Evolutionary conservation across 345 rosid genomes (phyloP), one percentile per base, ranked within the genome.

Genomic region (Abelmoschus esculentus): DNA sequence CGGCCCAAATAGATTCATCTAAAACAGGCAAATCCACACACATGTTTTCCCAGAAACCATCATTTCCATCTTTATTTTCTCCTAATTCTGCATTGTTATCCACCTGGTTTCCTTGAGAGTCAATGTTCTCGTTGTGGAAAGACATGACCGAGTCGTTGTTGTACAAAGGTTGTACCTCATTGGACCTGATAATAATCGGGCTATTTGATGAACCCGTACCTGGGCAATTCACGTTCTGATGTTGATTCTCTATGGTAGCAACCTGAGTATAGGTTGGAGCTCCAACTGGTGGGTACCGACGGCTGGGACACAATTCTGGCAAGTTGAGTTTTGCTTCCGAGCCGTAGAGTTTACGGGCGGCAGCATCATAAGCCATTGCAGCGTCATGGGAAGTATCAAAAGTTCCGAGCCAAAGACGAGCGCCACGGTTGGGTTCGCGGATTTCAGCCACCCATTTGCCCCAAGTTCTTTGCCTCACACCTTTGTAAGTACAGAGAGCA

Each of bases 361-460:
- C 98, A 0, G 96, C 78, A 68, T 91, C 99, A 47, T 95, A 95
- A 61, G 96, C 93, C 66, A 85, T 40, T 15, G 99, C 99, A 59
- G 99, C 98, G 29, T 88, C 96, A 9, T 73, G 89, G 29, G 98
- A 81, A 36, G 96, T 91, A 63, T 91, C 96, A 2, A 90, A 95
- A 32, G 99, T 91, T 44, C 99, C 99, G 0, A 95, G 96, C 99
- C 99, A 95, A 72, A 91, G 93, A 46, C 99, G 96, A 10, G 99
- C 96, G 6, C 99, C 99, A 1, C 93, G 87, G 76, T 95, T 95
- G 69, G 99, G 97, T 64, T 91, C 99, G 18, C 99, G 82, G 74
- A 95, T 95, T 79, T 95, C 99, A 6, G 98, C 98, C 5, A 95
- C 99, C 99, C 99, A 95, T 80, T 95, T 95, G 12, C 99, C 99